Percentiles rank a stretch among this genome's conserved stretches.
phyloP scores from a whole-genome alignment of 148 eudicot genomes.

The Heliosperma pusillum region DNA sequence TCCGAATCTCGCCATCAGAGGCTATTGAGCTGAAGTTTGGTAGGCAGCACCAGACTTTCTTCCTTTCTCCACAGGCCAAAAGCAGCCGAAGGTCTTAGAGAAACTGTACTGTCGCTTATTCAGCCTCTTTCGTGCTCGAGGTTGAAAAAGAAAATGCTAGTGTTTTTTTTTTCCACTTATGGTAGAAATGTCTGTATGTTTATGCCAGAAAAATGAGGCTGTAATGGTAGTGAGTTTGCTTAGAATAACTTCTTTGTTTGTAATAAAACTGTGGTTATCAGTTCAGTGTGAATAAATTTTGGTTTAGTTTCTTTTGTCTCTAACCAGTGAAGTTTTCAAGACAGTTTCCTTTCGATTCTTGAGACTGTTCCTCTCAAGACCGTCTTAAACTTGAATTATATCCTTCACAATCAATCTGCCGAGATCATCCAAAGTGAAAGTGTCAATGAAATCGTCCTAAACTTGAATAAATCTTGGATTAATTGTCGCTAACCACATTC shows the following conservation, averaged over 20 bases:
- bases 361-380: too few relatives aligned
- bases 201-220: too few relatives aligned
- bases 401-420: too few relatives aligned
- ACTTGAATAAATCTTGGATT: too few relatives aligned
- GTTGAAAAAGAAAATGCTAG: neutral
- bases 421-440: too few relatives aligned
- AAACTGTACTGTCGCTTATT: neutral
- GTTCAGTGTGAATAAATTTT: neutral
- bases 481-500: too few relatives aligned
- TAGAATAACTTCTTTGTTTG: slow-evolving; percentile 13
- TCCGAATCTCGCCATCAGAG: slow-evolving; percentile 39
- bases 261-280: neutral
- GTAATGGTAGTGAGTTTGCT: neutral
- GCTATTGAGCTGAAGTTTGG: slow-evolving; percentile 52
- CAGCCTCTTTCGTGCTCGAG: neutral
- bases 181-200: neutral
- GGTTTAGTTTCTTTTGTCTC: neutral
- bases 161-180: neutral
- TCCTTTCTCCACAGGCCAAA: slow-evolving; percentile 38
- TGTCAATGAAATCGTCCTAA: too few relatives aligned
- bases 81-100: slow-evolving; percentile 17
- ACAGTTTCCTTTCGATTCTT: too few relatives aligned
- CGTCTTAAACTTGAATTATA: too few relatives aligned
- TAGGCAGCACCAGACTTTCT: slow-evolving; percentile 39
- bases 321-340: too few relatives aligned